Percentiles rank a stretch among this genome's conserved stretches.
These are phyloP conservation scores for Cercospora sp. DNA, from an alignment of 2,329 filamentous ascomycete species.

Conservation along the genomic window DNA sequence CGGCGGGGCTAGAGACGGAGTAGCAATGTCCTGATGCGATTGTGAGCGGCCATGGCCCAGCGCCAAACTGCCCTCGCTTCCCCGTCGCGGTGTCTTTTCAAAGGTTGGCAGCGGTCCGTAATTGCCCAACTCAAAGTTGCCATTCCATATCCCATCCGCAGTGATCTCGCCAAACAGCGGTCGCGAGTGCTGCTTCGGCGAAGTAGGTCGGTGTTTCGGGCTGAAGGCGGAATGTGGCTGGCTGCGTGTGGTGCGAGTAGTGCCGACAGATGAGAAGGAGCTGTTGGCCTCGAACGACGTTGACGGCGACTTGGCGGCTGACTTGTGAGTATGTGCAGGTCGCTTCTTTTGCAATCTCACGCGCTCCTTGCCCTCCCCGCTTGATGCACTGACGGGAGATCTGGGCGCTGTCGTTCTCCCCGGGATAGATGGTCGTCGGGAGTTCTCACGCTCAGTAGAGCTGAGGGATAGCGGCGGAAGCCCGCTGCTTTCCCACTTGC, in stretches of 20 bases:
- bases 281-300: slow-evolving; percentile 32
- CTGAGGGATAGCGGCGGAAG: slow-evolving; percentile 27
- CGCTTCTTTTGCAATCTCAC: slow-evolving; percentile 36
- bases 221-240: slow-evolving; percentile 34
- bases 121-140: slow-evolving; percentile 34
- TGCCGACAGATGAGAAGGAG: slow-evolving; percentile 32
- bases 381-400: slow-evolving; percentile 31
- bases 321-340: slow-evolving; percentile 27
- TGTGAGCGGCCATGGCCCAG: slow-evolving; percentile 55
- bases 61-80: slow-evolving; percentile 69
- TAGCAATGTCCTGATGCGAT: slow-evolving; percentile 48
- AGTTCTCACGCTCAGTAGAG: slow-evolving; percentile 30
- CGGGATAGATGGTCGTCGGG: slow-evolving; percentile 26
- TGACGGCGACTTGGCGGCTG: slow-evolving; percentile 31
- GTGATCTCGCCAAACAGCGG: slow-evolving; percentile 75
- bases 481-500: slow-evolving; percentile 63
- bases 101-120: slow-evolving; percentile 34
- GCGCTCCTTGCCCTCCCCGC: slow-evolving; percentile 28
- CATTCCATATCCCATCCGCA: slow-evolving; percentile 56
- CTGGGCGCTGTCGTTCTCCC: slow-evolving; percentile 27
- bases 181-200: slow-evolving; percentile 37
- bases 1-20: slow-evolving; percentile 24
- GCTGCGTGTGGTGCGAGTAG: slow-evolving; percentile 28
- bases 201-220: slow-evolving; percentile 24
- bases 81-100: slow-evolving; percentile 50